Base-by-base conservation (phyloP, 2,329 filamentous ascomycete species). In the Penicillium sp. region DNA sequence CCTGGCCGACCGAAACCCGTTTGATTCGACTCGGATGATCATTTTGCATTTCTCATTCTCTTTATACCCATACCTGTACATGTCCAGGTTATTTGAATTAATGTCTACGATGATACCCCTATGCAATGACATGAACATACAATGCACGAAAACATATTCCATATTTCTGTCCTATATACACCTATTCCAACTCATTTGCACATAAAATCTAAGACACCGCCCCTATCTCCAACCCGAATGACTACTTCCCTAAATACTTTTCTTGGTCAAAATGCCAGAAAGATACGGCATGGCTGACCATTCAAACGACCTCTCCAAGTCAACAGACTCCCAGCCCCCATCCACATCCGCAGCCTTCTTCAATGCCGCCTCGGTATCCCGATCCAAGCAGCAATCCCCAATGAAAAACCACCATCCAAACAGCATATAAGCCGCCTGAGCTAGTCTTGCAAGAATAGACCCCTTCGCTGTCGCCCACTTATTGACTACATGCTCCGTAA, bases 401-500 rank as follows among this genome's bases (percentile, higher is more conserved):
- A 84, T 69, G 59, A 81, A 81, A 62, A 80, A 81, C 4, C 75
- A 75, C 82, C 82, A 85, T 4, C 81, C 79, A 3, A 80, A 46
- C 3, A 73, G 31, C 29, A 71, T 73, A 67, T 78, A 83, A 13
- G 81, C 59, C 11, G 72, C 61, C 69, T 86, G 83, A 64, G 79
- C 64, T 16, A 75, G 11, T 21, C 79, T 68, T n/a, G 76, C 80
- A 13, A 78, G 7, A 11, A 80, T 13, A 35, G 75, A 79, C 6
- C 80, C 82, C 62, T 74, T 77, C 44, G 72, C 71, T n/a, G 70
- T 75, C 50, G 69, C 67, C 78, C 80, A 83, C 1, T 79, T 77
- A 63, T 83, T 84, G 25, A 72, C 77, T 13, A 84, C 79, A 72
- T 86, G 84, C 68, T 86, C 84, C 51, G 77, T 80, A 26, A 85